Conservation (phyloP, 78 protist species). For the Polysphondylium violaceum region DNA sequence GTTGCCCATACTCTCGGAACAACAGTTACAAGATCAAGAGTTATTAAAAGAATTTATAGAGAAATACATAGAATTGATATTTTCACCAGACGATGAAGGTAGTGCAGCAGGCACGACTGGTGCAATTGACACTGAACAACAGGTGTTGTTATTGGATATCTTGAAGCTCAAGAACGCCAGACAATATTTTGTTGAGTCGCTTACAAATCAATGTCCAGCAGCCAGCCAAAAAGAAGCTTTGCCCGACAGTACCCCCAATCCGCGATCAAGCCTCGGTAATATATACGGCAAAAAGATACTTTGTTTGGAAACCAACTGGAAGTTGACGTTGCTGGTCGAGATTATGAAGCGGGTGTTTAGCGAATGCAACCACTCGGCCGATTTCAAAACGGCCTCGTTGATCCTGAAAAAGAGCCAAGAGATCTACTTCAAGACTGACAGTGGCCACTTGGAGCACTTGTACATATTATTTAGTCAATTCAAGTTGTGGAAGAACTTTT, state of each 20-base stretch:
- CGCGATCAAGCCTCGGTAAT: too few species aligned
- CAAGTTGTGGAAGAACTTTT: slow-evolving; percentile 55
- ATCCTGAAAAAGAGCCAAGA: slow-evolving; percentile 17
- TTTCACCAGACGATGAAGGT: slow-evolving; percentile 1
- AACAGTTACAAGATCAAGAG: slow-evolving; percentile 13
- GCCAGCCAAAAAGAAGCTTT: too few species aligned
- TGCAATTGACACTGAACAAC: slow-evolving; percentile 44
- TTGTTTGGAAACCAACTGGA: slow-evolving; percentile 20
- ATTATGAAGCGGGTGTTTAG: slow-evolving; percentile 34
- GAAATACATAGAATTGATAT: slow-evolving; percentile 39
- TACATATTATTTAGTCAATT: slow-evolving; percentile 21
- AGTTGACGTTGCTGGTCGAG: slow-evolving; percentile 28
- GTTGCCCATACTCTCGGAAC: too few species aligned
- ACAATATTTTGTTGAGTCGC: slow-evolving; percentile 31
- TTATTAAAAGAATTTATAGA: slow-evolving; percentile 56
- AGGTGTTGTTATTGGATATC: slow-evolving; percentile 32
- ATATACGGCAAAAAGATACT: not conserved
- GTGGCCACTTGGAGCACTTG: slow-evolving; percentile 28
- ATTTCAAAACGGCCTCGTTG: slow-evolving; percentile 50
- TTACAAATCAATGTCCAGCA: too few species aligned
- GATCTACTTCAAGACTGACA: slow-evolving; percentile 5
- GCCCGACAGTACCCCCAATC: too few species aligned
- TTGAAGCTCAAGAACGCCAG: slow-evolving; percentile 27
- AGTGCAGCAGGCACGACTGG: not conserved
- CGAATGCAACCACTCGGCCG: slow-evolving; percentile 59